Evolutionary conservation across 1,284 basidiomycete species (phyloP), one percentile per base, ranked within the genome.

Genomic region (Trametes hirsuta): DNA sequence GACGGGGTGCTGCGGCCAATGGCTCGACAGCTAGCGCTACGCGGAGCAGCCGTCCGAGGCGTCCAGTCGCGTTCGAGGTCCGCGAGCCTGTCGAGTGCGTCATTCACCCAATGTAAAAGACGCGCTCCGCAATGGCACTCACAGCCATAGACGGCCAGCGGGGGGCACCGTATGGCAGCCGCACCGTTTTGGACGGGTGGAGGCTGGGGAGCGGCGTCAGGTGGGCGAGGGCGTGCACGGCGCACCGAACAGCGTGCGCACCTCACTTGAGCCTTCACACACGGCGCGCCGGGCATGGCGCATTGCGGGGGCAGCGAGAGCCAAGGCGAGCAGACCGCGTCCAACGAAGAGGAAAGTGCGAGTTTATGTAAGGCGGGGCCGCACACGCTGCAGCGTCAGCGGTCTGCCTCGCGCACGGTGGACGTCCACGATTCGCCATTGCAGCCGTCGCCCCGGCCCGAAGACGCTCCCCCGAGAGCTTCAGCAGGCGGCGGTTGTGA

Each of bases 361-460:
- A 47, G 45, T 59, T 65, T 65, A 65, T 65, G 61, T 65, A 65
- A 65, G 64, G 57, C 63, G 46, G 49, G 42, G 49, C 41, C 18
- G 34, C 30, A 46, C 63, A 63, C 61, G 58, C 51, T 60, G 56
- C 55, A 52, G 42, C 48, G 60, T 53, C 56, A 65, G 53, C 55
- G 51, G 54, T 51, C 54, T 58, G 63, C 60, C 55, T 51, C 47
- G 63, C 22, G 51, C 61, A 52, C 46, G 47, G 44, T 51, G 54
- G 40, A 46, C 59, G 52, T 50, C 57, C 61, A 62, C 58, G 64
- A 58, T 49, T 60, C 53, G 49, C 48, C 35, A 52, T 8, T 30
- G 55, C 55, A 53, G 47, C 36, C 58, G 47, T 56, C 61, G 53
- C 18, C 34, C 55, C 64, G 61, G 64, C 36, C 61, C 61, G 61